Conservation (phyloP, 2,329 filamentous ascomycete species). For the Neofusicoccum ribis region DNA sequence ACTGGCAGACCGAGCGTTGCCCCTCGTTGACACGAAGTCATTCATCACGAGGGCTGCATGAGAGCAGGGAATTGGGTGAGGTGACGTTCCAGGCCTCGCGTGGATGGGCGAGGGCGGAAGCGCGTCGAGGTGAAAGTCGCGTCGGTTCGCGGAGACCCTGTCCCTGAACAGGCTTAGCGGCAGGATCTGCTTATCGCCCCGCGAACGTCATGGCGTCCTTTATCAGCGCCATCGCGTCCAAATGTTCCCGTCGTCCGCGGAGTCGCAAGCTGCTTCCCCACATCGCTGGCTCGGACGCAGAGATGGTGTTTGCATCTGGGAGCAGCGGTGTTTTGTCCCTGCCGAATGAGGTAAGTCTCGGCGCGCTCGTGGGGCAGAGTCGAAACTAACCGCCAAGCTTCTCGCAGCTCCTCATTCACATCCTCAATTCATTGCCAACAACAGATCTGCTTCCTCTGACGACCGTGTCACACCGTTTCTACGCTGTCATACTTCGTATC, state of each 20-base stretch:
- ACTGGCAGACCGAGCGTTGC: background rate
- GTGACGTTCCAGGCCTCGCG: background rate
- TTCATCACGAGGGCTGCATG: background rate
- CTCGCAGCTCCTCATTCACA: slow-evolving; percentile 43
- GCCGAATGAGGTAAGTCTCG: slow-evolving; percentile 37
- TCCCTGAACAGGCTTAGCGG: background rate
- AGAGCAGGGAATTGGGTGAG: background rate
- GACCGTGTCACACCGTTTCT: slow-evolving; percentile 62
- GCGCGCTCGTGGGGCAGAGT: background rate
- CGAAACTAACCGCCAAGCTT: background rate
- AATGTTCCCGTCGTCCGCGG: slow-evolving; percentile 19
- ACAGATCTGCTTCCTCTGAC: slow-evolving; percentile 54
- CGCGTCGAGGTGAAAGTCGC: slow-evolving; percentile 2
- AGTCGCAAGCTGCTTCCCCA: background rate
- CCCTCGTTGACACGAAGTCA: background rate
- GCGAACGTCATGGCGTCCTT: background rate
- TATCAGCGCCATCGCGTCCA: background rate
- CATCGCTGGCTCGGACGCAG: background rate
- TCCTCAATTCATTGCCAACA: slow-evolving; percentile 45
- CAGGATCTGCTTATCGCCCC: slow-evolving; percentile 2
- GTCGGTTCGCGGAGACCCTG: background rate
- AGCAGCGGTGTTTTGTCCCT: slow-evolving; percentile 24
- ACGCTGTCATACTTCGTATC: slow-evolving; percentile 62
- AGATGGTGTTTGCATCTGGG: slow-evolving; percentile 16
- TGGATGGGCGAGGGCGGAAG: background rate